Evolutionary conservation across 208 protist genomes (phyloP), one percentile per base, ranked within the genome.

Genomic region (Crithidia acanthocephali): DNA sequence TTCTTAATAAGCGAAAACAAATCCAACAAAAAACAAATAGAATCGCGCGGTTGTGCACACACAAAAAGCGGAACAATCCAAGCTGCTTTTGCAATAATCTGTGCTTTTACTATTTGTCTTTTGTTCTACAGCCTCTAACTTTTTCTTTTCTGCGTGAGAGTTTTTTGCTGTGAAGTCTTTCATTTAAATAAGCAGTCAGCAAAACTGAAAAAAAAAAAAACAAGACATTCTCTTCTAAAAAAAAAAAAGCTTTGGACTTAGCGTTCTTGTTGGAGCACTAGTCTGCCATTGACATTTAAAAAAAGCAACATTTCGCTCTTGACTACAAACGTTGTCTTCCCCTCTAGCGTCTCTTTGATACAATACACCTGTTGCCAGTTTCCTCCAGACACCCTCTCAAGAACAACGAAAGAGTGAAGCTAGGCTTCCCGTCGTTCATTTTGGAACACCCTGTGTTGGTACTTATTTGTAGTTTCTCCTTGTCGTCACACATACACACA

Each of bases 331-430:
- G 50, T 42, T 42, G 8, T 42, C n/a, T 35, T 68, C 15, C 57
- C 9, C 32, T 40, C 18, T 68, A n/a, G 16, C 27, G 45, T 55
- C 23, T 57, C 42, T 68, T 68, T 68, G 37, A 52, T 23, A 48
- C 6, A 32, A 66, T 20, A 52, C 22, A 55, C 50, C 18, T 55
- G 50, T 30, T 25, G 50, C 50, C 25, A 32, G 13, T 55, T 22
- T 55, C 50, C 5, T 13, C 25, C 7, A 30, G 51, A 68, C 16
- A 50, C 7, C 37, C 16, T 22, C 45, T 10, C 45, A n/a, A 57
- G 33, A 55, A 68, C 55, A 42, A 35, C 15, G 8, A 22, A 5
- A 23, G 45, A 7, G 7, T 50, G 7, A 42, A 6, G 37, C 37
- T 42, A 42, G 37, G 6, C 37, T 42, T 42, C 37, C 13, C 37